Evolutionary conservation across 768 basidiomycete genomes (phyloP), one percentile per base, ranked within the genome.

Genomic region (Leccinellum albellum): DNA sequence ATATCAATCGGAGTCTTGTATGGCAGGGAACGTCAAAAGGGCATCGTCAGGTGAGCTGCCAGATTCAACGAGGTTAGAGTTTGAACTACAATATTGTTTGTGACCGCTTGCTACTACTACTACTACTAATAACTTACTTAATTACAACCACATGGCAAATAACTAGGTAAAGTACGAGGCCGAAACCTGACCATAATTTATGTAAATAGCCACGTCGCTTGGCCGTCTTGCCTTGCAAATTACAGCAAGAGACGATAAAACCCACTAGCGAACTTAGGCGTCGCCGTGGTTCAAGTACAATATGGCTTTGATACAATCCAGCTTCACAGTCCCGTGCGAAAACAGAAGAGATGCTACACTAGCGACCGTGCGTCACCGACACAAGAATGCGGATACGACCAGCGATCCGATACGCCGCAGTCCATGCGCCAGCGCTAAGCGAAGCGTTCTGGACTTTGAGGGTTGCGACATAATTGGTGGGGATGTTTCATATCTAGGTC

Each of bases 301-400:
- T 65, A 70, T 46, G 61, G 51, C 51, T 54, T 51, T 53, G 57
- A 57, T 64, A 70, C 58, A 56, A 65, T 60, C 45, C 57, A 51
- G 49, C 55, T 65, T 62, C 63, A 64, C 56, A 65, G 65, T 69
- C 65, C 70, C 67, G 45, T 61, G 60, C 54, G 28, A 51, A 58
- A 55, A 58, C 42, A 55, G 20, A 53, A 54, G 14, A 51, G 51
- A 51, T 29, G 54, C 20, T 21, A 53, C 54, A 50, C 59, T 51
- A 57, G 42, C 40, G 32, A 57, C 20, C 13, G 23, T 21, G 55
- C 50, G 63, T 71, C 62, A 70, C 57, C 65, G 69, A 66, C 69
- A 70, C 62, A 70, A 53, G 49, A 70, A 66, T 47, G 59, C 68
- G 47, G 69, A 67, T 56, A 69, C 60, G 50, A 70, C 63, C 66